phyloP scores from a whole-genome alignment of 805 yeast species.

The Starmerella ratchasimensis region DNA sequence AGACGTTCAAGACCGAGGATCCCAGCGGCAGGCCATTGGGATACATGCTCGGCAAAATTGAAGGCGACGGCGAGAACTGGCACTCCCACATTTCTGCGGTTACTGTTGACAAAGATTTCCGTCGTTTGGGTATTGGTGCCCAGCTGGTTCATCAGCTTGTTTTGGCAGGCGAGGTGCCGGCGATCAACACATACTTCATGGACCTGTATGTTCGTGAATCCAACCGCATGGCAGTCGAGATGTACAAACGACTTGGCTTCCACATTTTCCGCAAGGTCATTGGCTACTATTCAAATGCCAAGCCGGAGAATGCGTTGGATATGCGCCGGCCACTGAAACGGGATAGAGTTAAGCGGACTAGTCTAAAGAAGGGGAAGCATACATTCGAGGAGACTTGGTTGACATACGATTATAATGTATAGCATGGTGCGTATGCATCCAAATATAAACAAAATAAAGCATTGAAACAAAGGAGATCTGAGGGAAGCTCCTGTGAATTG shows the following conservation, averaged over 20 bases:
- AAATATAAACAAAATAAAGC: no score
- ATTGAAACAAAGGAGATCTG: no score
- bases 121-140: constrained; percentile 79
- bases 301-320: constrained; percentile 68
- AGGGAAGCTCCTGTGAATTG: no score
- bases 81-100: constrained; percentile 96
- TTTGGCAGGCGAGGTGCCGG: constrained; percentile 58
- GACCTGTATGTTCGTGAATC: constrained; percentile 87
- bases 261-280: constrained; percentile 73
- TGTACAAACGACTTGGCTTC: constrained; percentile 81
- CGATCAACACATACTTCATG: constrained; percentile 68
- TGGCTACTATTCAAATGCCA: constrained; percentile 60
- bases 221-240: constrained; percentile 59
- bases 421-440: no score
- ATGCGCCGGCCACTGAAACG: constrained; percentile 31
- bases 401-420: constrained; percentile 21
- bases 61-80: constrained; percentile 76
- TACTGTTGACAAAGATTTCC: constrained; percentile 66
- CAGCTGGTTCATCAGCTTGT: constrained; percentile 62
- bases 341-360: constrained; percentile 23
- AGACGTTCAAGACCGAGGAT: constrained; percentile 51
- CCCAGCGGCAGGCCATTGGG: constrained; percentile 30
- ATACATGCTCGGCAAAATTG: constrained; percentile 84
- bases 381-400: constrained; percentile 21
- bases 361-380: constrained; percentile 19